Evolutionary conservation across 225 moss, liverwort and hornwort genomes (phyloP).

Genomic region (Asterella californica): DNA sequence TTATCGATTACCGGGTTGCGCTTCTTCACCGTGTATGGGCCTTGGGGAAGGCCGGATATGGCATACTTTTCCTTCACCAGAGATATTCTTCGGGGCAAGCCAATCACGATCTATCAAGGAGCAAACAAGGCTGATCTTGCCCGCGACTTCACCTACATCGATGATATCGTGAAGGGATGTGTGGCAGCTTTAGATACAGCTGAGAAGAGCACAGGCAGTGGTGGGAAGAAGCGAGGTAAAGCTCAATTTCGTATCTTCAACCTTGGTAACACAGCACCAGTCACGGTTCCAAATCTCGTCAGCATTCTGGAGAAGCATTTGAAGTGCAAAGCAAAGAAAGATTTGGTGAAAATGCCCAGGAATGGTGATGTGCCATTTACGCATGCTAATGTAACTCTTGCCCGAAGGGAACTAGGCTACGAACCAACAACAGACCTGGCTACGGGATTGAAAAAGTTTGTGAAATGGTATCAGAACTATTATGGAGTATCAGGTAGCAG

Average conservation of each 20-base stretch:
- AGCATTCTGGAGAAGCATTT: conserved; percentile 41
- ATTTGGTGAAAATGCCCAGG: conserved; percentile 44
- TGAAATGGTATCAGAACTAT: conserved; percentile 45
- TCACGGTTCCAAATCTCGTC: conserved; percentile 43
- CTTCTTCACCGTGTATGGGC: conserved; percentile 47
- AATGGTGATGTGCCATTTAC: conserved; percentile 52
- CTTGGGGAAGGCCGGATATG: conserved; percentile 52
- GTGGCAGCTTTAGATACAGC: conserved; percentile 41
- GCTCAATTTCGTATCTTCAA: conserved; percentile 48
- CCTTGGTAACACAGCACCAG: conserved; percentile 41
- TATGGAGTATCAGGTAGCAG: conserved; percentile 39
- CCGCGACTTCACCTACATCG: conserved; percentile 47
- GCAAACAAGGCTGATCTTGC: conserved; percentile 40
- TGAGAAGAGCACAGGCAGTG: conserved; percentile 47
- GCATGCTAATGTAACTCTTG: conserved; percentile 46
- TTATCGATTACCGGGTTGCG: conserved; percentile 44
- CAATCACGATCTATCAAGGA: conserved; percentile 40
- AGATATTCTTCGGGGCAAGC: conserved; percentile 44
- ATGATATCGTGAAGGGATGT: conserved; percentile 51
- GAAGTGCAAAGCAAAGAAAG: conserved; percentile 39
- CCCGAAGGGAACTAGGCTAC: conserved; percentile 42
- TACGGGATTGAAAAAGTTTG: conserved; percentile 44
- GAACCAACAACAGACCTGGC: conserved; percentile 41
- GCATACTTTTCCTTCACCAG: conserved; percentile 48
- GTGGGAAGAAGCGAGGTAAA: conserved; percentile 41